Evolutionary conservation across 139 green algal species (phyloP).

Genomic region (Micractinium sp.): DNA sequence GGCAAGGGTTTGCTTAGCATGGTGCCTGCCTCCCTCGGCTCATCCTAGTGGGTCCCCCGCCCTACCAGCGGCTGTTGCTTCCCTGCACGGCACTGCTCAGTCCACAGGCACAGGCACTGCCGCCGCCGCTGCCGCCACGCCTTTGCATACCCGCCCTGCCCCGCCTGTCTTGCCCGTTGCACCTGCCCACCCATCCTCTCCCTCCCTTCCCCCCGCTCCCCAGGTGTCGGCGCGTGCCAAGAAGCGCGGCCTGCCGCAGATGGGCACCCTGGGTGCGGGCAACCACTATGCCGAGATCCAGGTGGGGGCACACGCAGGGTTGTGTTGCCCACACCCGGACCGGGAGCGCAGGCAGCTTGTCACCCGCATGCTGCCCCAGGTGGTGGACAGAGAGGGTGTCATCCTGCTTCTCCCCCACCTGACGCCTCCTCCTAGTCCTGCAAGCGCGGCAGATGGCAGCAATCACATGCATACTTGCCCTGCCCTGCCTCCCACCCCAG

Average conservation of each 20-base stretch:
- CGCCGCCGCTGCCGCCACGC: no score
- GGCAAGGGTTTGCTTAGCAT: background rate
- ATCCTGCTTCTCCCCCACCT: no score
- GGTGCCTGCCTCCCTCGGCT: background rate
- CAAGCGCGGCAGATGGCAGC: no score
- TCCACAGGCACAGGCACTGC: no score
- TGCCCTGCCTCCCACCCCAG: no score
- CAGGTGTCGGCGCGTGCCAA: constrained; percentile 76
- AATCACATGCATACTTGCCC: no score
- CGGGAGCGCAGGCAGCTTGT: no score
- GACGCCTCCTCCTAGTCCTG: no score
- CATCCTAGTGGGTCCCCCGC: background rate
- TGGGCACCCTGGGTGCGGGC: constrained; percentile 91
- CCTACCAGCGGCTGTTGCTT: background rate
- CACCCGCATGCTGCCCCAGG: background rate
- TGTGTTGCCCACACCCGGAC: background rate
- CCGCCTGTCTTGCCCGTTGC: no score
- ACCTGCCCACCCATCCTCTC: no score
- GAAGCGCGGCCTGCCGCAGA: constrained; percentile 90
- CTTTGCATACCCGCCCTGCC: no score
- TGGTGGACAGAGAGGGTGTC: background rate
- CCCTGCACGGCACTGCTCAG: background rate
- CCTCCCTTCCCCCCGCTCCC: background rate
- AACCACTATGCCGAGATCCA: constrained; percentile 94
- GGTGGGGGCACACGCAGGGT: background rate